These are phyloP conservation scores for Helminthosporium solani DNA, from an alignment of 2,329 filamentous ascomycete species.

Conservation along the genomic window DNA sequence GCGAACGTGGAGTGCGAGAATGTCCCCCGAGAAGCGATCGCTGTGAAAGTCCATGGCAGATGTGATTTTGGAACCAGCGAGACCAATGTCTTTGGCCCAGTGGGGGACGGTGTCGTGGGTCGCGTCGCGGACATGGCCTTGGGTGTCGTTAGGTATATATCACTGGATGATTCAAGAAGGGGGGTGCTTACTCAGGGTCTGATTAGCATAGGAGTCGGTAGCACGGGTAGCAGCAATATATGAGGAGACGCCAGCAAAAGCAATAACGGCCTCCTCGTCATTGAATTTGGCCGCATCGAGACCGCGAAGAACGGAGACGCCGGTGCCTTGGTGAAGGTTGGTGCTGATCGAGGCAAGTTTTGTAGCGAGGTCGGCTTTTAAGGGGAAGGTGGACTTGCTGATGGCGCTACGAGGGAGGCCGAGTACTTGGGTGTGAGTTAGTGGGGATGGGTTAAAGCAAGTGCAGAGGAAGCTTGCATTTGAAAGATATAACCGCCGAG, in stretches of 20 bases:
- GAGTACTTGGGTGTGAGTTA: constrained; percentile 17
- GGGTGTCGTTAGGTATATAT: background rate
- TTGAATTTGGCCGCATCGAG: constrained; percentile 36
- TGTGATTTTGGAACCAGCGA: constrained; percentile 41
- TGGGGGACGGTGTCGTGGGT: constrained; percentile 34
- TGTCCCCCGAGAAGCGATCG: constrained; percentile 41
- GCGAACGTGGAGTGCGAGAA: constrained; percentile 38
- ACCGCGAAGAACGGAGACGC: constrained; percentile 36
- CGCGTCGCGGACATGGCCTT: constrained; percentile 40
- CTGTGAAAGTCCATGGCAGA: constrained; percentile 41
- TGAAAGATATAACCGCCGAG: constrained; percentile 37
- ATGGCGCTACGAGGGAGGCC: constrained; percentile 22
- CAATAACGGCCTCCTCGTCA: constrained; percentile 40
- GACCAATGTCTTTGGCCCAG: constrained; percentile 37
- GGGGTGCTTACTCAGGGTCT: constrained; percentile 32
- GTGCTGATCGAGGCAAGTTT: constrained; percentile 29
- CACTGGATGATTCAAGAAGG: background rate
- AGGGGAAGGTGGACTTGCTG: constrained; percentile 25
- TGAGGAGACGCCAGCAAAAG: constrained; percentile 36
- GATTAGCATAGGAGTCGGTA: constrained; percentile 42
- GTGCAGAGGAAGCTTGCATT: constrained; percentile 19
- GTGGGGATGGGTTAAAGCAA: background rate
- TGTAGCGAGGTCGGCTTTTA: constrained; percentile 22
- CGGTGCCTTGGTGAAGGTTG: constrained; percentile 32
- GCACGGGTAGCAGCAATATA: constrained; percentile 34